Evolutionary conservation across 306 rosid genomes (phyloP).

Genomic region (Abrus pulchellus): DNA sequence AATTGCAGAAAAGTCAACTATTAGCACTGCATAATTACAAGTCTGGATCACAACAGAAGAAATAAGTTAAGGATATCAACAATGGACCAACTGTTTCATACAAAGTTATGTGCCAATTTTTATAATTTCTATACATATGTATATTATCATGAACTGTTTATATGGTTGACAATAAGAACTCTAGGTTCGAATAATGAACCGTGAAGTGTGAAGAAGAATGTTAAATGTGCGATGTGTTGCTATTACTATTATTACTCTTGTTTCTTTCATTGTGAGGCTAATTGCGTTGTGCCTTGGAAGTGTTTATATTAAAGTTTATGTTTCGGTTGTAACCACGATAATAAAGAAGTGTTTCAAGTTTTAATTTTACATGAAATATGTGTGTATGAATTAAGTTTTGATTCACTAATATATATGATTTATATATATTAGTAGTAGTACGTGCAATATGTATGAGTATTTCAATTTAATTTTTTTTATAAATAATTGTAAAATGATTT

Average conservation of each 20-base stretch:
- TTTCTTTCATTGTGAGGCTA: background rate
- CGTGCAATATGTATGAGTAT: no score
- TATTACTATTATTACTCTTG: background rate
- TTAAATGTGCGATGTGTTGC: background rate
- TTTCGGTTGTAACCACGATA: background rate
- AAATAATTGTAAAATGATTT: no score
- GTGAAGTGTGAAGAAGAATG: slow-evolving; percentile 17
- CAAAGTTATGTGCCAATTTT: slow-evolving; percentile 3
- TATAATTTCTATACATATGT: background rate
- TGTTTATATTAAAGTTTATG: background rate
- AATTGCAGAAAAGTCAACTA: slow-evolving; percentile 56
- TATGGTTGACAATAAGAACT: slow-evolving; percentile 23
- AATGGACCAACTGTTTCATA: background rate
- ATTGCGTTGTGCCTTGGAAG: background rate
- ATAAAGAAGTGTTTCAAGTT: background rate
- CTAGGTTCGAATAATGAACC: slow-evolving; percentile 38
- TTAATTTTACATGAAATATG: no score
- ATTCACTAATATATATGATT: no score
- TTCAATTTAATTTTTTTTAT: no score
- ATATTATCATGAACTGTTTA: background rate
- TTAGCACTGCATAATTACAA: background rate
- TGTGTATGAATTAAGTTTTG: no score
- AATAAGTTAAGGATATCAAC: background rate
- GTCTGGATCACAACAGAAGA: background rate
- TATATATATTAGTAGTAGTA: no score